Evolutionary conservation across 306 rosid genomes (phyloP).

Genomic region (Delonix regia): DNA sequence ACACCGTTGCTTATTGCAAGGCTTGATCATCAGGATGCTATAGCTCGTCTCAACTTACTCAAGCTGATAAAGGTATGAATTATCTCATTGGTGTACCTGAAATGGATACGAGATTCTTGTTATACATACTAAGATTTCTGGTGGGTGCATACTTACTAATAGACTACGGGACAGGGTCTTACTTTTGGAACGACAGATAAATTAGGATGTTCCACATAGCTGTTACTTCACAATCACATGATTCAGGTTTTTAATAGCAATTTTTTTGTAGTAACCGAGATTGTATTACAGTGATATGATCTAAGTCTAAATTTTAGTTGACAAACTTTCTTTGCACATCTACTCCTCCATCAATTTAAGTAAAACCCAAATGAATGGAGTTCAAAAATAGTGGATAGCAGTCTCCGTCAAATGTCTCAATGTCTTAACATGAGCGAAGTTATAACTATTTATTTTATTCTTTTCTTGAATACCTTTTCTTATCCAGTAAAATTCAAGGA

Average conservation of each 20-base stretch:
- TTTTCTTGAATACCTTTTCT: background rate
- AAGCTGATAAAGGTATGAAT: constrained; percentile 84
- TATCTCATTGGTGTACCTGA: background rate
- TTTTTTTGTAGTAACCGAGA: background rate
- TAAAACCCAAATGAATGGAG: background rate
- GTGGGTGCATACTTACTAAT: constrained; percentile 15
- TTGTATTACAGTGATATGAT: background rate
- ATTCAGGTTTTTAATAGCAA: background rate
- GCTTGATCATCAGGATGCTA: constrained; percentile 98
- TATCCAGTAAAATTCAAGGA: background rate
- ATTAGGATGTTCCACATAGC: background rate
- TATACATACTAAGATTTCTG: constrained; percentile 16
- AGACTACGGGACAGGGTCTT: background rate
- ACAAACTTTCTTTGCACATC: background rate
- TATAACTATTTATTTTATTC: background rate
- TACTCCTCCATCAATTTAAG: background rate
- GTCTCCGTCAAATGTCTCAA: background rate
- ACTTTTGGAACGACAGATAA: background rate
- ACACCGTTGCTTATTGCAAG: constrained; percentile 93
- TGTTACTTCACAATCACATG: constrained; percentile 3
- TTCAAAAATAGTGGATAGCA: background rate
- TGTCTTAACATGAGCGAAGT: background rate
- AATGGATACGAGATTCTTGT: constrained; percentile 29
- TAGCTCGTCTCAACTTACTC: constrained; percentile 97
- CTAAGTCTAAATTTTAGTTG: constrained; percentile 19